Evolutionary conservation across 352 stramenopile species (phyloP), one percentile per base, ranked within the genome.

Genomic region (Globisporangium carolinianum): DNA sequence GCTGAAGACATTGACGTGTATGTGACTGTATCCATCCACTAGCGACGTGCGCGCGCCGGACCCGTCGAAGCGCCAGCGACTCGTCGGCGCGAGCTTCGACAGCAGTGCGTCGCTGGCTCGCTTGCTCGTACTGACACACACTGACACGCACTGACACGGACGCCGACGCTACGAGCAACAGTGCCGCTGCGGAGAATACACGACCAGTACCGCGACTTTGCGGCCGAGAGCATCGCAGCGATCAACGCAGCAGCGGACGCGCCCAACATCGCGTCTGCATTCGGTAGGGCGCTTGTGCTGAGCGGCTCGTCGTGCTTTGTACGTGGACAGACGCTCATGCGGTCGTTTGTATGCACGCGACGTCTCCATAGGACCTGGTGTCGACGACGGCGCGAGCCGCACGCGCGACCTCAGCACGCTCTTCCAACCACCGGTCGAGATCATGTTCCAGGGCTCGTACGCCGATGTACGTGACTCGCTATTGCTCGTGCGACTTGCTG

Each of bases 381-480:
- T 58, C 7, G 54, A 52, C 47, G 62, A 63, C 58, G 43, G 24
- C n/a, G 47, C 52, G 48, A 56, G 62, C 38, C 74, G 64, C 18
- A 53, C 76, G 43, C 69, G 73, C n/a, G 79, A 89, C 55, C 65
- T 91, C 35, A 80, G 60, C 51, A 73, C 69, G 38, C 72, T 94
- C 11, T 94, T 94, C 58, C 72, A 91, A 66, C 81, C 84, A 38
- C 84, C 84, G 1, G 75, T 86, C 8, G 58, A 63, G 36, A 72
- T 94, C 60, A 91, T 91, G 72, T 92, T 86, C 55, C 75, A 89
- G 42, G 84, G 84, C 54, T 87, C 75, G 1, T 91, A 91, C 64
- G 68, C 78, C 0, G 78, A 91, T 60, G 83, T 89, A 18, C 54
- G 65, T 76, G 24, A 32, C 24, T 32, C 24, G 24, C 53, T 53